These are phyloP conservation scores for Trypanosoma theileri DNA, from an alignment of 208 protist genomes.

Conservation along the genomic window DNA sequence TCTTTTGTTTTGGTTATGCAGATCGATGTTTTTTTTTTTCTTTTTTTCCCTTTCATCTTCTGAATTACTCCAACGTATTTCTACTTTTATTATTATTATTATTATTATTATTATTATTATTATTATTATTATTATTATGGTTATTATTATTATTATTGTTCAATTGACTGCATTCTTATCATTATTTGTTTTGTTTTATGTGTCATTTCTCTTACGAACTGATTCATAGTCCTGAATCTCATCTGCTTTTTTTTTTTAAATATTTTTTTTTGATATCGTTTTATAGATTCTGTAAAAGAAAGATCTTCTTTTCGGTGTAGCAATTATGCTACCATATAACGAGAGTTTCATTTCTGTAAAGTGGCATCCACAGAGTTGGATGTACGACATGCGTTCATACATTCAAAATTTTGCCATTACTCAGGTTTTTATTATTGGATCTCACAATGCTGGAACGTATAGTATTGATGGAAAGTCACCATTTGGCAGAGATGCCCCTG, in stretches of 20 bases:
- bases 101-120: constrained; percentile 30
- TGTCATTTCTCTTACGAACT: constrained; percentile 1
- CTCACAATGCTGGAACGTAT: constrained; percentile 54
- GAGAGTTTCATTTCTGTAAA: constrained; percentile 3
- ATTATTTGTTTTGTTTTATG: constrained; percentile 21
- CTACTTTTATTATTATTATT: constrained; percentile 21
- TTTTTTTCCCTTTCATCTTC: not conserved
- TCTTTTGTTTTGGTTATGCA: too few relatives aligned
- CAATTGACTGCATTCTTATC: not conserved
- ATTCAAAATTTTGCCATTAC: constrained; percentile 37
- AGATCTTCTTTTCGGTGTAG: not conserved
- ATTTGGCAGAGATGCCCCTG: constrained; percentile 45
- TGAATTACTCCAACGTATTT: not conserved
- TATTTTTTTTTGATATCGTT: not conserved
- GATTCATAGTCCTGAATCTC: constrained; percentile 19
- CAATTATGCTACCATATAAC: constrained; percentile 12
- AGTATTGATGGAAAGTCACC: constrained; percentile 26
- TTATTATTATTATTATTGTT: constrained; percentile 17
- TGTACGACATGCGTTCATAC: constrained; percentile 36
- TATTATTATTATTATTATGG: constrained; percentile 27
- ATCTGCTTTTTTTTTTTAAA: not conserved
- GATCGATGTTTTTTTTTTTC: too few relatives aligned
- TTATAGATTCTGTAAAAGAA: not conserved
- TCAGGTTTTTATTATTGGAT: constrained; percentile 37
- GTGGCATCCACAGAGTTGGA: constrained; percentile 39